These are phyloP conservation scores for Chlorella sp. DNA, from an alignment of 139 green algal species.

Conservation along the genomic window DNA sequence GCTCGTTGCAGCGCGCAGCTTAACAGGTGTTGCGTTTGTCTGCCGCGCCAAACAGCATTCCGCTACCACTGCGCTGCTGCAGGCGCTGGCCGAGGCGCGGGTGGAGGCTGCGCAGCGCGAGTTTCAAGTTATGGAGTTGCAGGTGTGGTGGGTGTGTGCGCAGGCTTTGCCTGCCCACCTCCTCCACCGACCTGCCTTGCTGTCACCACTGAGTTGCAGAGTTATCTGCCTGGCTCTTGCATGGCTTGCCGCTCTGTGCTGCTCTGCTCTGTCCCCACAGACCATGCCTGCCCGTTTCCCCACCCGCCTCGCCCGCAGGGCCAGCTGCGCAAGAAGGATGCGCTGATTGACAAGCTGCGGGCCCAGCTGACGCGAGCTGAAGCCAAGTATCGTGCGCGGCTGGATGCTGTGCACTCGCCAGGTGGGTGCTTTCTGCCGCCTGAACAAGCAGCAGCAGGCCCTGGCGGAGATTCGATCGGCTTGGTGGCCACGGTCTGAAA, in stretches of 20 bases:
- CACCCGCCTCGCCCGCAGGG: neutral
- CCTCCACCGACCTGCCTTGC: neutral
- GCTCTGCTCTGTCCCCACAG: neutral
- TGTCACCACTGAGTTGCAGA: no score
- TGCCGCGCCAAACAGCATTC: no score
- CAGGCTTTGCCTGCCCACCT: no score
- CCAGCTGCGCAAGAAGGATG: constrained; percentile 16
- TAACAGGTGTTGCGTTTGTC: no score
- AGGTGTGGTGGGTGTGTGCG: neutral
- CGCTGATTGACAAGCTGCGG: neutral
- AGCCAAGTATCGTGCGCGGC: neutral
- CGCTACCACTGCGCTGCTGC: neutral
- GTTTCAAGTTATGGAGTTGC: constrained; percentile 19
- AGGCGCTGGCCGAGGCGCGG: constrained; percentile 1
- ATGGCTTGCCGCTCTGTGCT: no score
- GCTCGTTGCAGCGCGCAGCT: no score
- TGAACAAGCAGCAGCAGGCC: no score
- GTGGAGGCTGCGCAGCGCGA: constrained; percentile 34
- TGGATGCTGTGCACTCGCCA: neutral
- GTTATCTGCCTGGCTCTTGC: no score
- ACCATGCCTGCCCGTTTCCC: neutral
- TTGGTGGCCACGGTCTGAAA: no score
- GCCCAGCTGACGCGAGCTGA: constrained; percentile 11
- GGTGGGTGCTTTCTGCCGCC: neutral
- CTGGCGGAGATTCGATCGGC: no score